Evolutionary conservation across 208 protist species (phyloP).

Genomic region (Angomonas ambiguus): DNA sequence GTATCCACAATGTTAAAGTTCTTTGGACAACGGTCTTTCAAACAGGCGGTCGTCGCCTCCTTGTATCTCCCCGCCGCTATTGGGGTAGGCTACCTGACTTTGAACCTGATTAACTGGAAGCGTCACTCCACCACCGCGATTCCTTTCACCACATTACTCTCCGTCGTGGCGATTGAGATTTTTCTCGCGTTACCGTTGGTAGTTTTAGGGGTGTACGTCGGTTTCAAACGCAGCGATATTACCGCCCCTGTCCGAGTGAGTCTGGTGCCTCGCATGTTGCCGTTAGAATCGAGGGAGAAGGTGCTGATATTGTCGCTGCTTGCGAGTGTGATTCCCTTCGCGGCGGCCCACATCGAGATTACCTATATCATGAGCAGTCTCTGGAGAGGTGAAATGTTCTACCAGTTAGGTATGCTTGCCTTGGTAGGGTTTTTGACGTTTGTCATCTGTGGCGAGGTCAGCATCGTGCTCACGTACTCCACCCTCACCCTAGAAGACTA

Average conservation of each 20-base stretch:
- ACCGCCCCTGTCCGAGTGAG: conserved; percentile 81
- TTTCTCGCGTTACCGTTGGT: conserved; percentile 92
- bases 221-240: conserved; percentile 69
- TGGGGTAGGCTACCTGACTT: conserved; percentile 35
- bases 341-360: conserved; percentile 97
- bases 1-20: conserved; percentile 85
- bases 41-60: conserved; percentile 56
- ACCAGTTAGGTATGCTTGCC: conserved; percentile 94
- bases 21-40: conserved; percentile 80
- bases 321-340: conserved; percentile 94
- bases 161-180: conserved; percentile 73
- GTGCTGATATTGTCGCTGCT: conserved; percentile 31
- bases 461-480: conserved; percentile 97
- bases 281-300: conserved; percentile 31
- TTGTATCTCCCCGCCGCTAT: conserved; percentile 48
- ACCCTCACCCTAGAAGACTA: conserved; percentile 94
- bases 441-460: conserved; percentile 93
- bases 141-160: conserved; percentile 51
- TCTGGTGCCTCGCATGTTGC: conserved; percentile 94
- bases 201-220: conserved; percentile 88
- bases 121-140: conserved; percentile 58
- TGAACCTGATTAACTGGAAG: conserved; percentile 63
- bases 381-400: conserved; percentile 92
- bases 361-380: conserved; percentile 94
- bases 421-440: conserved; percentile 92